These are phyloP conservation scores for Flaveria robusta DNA, from an alignment of 129 eudicot species.

Conservation along the genomic window DNA sequence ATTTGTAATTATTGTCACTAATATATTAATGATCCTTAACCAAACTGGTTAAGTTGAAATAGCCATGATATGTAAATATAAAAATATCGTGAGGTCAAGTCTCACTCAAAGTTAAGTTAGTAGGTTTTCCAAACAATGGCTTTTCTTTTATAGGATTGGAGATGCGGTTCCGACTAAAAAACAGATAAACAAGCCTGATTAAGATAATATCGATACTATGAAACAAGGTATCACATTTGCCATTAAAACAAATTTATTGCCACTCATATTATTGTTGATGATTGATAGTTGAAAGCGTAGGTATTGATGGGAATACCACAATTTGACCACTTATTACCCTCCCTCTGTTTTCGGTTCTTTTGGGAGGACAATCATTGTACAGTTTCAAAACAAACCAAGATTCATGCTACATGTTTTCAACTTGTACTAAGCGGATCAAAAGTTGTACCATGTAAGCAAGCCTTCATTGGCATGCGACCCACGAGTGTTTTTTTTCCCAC, in stretches of 20 bases:
- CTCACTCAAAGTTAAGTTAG: too few relatives aligned
- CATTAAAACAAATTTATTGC: too few relatives aligned
- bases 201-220: too few relatives aligned
- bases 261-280: slow-evolving; percentile 5
- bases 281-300: slow-evolving; percentile 4
- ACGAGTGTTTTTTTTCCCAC: not conserved
- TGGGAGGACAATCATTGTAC: slow-evolving; percentile 9
- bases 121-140: too few relatives aligned
- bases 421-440: slow-evolving; percentile 11
- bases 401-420: not conserved
- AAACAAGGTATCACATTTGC: too few relatives aligned
- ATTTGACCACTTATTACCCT: slow-evolving; percentile 13
- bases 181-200: too few relatives aligned
- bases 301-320: not conserved
- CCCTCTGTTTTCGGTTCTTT: slow-evolving; percentile 11
- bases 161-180: too few relatives aligned
- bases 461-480: not conserved
- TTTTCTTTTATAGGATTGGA: too few relatives aligned
- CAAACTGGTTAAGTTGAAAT: too few relatives aligned
- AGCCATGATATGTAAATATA: too few relatives aligned
- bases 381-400: not conserved
- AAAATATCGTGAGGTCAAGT: too few relatives aligned
- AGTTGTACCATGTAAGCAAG: slow-evolving; percentile 7
- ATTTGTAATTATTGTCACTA: not conserved
- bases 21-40: too few relatives aligned